Evolutionary conservation across 2,329 filamentous ascomycete genomes (phyloP).

Genomic region (Sclerotinia nivalis): DNA sequence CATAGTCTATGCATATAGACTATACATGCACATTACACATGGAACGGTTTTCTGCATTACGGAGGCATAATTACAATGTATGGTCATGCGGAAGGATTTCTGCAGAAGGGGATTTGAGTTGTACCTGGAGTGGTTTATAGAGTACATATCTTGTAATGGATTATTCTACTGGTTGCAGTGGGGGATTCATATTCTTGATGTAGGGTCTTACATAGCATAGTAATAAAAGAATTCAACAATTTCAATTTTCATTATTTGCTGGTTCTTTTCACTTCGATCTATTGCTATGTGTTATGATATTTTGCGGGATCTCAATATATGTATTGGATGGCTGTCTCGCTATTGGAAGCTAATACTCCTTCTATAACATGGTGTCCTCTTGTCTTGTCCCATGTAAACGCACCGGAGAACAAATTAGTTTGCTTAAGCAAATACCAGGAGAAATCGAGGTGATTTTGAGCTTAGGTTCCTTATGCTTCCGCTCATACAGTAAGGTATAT

Average conservation of each 20-base stretch:
- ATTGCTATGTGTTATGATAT: neutral
- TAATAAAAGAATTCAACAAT: neutral
- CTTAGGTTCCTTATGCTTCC: neutral
- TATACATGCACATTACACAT: neutral
- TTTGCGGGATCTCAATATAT: neutral
- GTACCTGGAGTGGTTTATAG: neutral
- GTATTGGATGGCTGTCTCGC: too few species aligned
- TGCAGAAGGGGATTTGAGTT: too few species aligned
- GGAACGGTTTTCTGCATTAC: neutral
- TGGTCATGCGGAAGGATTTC: too few species aligned
- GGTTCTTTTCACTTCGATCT: neutral
- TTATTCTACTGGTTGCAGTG: neutral
- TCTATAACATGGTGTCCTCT: neutral
- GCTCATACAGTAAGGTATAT: neutral
- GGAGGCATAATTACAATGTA: neutral
- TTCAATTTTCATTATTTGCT: neutral
- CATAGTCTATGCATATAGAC: too few species aligned
- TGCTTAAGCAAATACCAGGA: neutral
- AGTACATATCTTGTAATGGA: neutral
- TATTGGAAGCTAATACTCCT: neutral
- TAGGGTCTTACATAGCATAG: neutral
- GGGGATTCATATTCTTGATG: neutral
- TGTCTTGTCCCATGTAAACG: too few species aligned
- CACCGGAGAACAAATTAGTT: neutral
- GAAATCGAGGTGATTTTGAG: too few species aligned